Evolutionary conservation across 1,284 basidiomycete species (phyloP).

Genomic region (Ceratobasidium sp.): DNA sequence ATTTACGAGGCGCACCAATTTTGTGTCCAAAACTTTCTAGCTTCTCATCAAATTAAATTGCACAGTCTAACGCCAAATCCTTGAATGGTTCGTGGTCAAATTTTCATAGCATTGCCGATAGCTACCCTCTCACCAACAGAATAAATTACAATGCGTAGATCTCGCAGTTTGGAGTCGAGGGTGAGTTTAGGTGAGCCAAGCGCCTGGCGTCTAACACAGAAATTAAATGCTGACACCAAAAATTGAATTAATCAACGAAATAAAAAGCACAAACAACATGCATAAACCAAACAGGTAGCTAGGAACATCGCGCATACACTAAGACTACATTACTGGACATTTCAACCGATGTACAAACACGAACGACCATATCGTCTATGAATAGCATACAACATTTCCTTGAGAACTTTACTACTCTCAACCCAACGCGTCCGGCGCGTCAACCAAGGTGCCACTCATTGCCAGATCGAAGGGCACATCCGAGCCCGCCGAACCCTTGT

Average conservation of each 20-base stretch:
- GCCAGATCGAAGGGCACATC: slow-evolving; percentile 29
- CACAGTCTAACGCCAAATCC: neutral
- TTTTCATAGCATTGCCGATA: neutral
- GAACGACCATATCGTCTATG: neutral
- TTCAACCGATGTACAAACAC: neutral
- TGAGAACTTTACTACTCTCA: neutral
- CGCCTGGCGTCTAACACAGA: no score
- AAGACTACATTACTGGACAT: slow-evolving; percentile 25
- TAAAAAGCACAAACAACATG: slow-evolving; percentile 1
- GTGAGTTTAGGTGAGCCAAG: neutral
- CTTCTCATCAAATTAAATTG: slow-evolving; percentile 13
- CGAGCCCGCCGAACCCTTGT: slow-evolving; percentile 31
- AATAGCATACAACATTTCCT: slow-evolving; percentile 14
- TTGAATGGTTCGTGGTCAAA: neutral
- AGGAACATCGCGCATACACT: slow-evolving; percentile 5
- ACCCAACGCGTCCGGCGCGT: slow-evolving; percentile 20
- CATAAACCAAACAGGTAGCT: neutral
- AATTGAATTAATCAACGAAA: neutral
- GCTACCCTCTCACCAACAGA: neutral
- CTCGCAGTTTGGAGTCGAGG: neutral
- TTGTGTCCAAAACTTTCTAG: slow-evolving; percentile 1
- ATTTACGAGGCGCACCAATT: neutral
- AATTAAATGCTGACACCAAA: no score
- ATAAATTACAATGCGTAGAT: neutral
- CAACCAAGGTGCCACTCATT: slow-evolving; percentile 26